Conservation (phyloP, 257 asterid species). For the Nemophila menziesii region DNA sequence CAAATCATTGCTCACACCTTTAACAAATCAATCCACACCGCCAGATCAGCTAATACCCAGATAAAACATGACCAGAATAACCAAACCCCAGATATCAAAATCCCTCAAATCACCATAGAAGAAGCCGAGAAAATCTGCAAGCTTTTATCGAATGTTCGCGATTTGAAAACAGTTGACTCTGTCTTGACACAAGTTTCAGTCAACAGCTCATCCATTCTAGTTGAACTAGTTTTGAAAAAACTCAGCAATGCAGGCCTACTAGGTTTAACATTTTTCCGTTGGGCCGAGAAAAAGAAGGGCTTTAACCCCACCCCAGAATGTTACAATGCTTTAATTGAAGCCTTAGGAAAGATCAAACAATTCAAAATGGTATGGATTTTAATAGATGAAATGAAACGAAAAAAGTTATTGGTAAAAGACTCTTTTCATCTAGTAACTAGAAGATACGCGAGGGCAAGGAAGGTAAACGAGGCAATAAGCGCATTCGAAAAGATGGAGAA, state of each 20-base stretch:
- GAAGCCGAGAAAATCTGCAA: constrained; percentile 46
- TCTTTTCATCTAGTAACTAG: constrained; percentile 63
- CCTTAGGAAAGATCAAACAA: constrained; percentile 72
- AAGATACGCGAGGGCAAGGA: constrained; percentile 69
- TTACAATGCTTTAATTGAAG: constrained; percentile 62
- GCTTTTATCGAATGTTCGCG: constrained; percentile 19
- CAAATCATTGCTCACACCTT: background rate
- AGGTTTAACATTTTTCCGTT: constrained; percentile 65
- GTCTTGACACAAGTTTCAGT: constrained; percentile 23
- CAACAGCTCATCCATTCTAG: constrained; percentile 34
- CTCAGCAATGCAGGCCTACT: constrained; percentile 55
- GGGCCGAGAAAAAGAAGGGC: constrained; percentile 51
- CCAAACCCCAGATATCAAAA: constrained; percentile 15
- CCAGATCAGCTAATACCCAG: constrained; percentile 10
- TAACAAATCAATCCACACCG: constrained; percentile 6
- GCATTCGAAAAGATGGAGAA: constrained; percentile 71
- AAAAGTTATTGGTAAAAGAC: constrained; percentile 35
- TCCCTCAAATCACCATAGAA: constrained; percentile 21
- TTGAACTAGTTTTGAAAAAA: constrained; percentile 48
- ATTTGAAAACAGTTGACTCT: constrained; percentile 25
- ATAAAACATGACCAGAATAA: background rate
- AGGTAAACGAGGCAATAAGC: constrained; percentile 53
- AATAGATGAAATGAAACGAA: constrained; percentile 52
- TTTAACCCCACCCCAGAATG: constrained; percentile 30
- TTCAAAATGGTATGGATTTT: constrained; percentile 64